Conservation (phyloP, 2,329 filamentous ascomycete genomes). For the Pestalotiopsis sp. region DNA sequence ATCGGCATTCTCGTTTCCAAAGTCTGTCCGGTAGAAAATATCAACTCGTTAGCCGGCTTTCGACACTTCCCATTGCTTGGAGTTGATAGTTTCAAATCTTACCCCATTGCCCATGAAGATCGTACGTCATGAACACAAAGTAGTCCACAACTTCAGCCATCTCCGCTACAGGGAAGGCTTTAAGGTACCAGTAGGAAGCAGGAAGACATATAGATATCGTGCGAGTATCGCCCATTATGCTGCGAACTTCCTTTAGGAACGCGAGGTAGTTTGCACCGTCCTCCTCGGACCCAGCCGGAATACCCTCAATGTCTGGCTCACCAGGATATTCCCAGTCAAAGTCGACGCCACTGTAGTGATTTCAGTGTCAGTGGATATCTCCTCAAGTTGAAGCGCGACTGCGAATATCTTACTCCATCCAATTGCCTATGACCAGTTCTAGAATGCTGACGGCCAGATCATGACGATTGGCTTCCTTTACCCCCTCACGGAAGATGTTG, state of each 20-base stretch:
- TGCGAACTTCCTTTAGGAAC: slow-evolving; percentile 25
- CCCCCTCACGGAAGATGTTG: slow-evolving; percentile 37
- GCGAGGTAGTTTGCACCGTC: slow-evolving; percentile 32
- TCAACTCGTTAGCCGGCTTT: no score
- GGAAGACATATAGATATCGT: slow-evolving; percentile 30
- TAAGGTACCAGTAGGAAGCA: slow-evolving; percentile 33
- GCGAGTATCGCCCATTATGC: slow-evolving; percentile 21
- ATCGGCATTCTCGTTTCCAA: slow-evolving; percentile 28
- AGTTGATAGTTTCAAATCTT: no score
- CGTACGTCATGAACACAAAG: slow-evolving; percentile 40
- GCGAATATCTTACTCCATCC: no score
- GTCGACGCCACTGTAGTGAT: no score
- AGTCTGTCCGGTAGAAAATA: no score
- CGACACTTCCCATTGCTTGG: no score
- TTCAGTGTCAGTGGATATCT: no score
- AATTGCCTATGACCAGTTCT: slow-evolving; percentile 37
- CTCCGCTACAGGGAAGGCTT: slow-evolving; percentile 27
- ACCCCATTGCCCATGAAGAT: slow-evolving; percentile 27
- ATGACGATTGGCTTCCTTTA: slow-evolving; percentile 32
- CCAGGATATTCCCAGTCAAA: slow-evolving; percentile 18
- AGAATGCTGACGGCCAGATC: slow-evolving; percentile 32
- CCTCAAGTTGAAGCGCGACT: no score
- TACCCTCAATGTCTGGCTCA: slow-evolving; percentile 29
- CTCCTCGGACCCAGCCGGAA: slow-evolving; percentile 21
- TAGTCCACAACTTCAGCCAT: slow-evolving; percentile 31